phyloP scores from a whole-genome alignment of 176 grass and related monocot genomes.

The Carex myosuroides region DNA sequence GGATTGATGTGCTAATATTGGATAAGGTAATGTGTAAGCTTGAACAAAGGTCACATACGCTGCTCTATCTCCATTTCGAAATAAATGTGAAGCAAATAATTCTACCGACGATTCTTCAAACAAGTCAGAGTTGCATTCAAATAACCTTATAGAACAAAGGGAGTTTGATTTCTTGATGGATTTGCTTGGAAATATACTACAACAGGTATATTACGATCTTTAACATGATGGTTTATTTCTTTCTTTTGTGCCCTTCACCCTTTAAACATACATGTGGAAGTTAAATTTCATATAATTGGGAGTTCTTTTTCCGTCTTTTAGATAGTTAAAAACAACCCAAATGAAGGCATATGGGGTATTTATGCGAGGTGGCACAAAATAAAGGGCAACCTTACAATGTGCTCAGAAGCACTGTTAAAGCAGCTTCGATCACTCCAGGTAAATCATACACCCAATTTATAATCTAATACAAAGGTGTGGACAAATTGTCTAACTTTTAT shows the following conservation, averaged over 20 bases:
- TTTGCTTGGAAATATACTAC: slow-evolving; percentile 61
- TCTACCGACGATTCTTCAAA: slow-evolving; percentile 23
- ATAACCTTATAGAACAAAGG: slow-evolving; percentile 31
- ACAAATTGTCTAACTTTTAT: neutral
- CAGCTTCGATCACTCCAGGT: slow-evolving; percentile 95
- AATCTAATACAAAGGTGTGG: neutral
- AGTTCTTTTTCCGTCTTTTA: slow-evolving; percentile 4
- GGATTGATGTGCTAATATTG: slow-evolving; percentile 52
- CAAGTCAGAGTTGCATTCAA: slow-evolving; percentile 3
- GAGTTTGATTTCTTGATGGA: slow-evolving; percentile 57
- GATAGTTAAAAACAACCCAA: slow-evolving; percentile 45
- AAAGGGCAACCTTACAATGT: slow-evolving; percentile 71
- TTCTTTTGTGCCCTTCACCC: neutral
- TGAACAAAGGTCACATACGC: slow-evolving; percentile 31
- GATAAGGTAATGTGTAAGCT: slow-evolving; percentile 57
- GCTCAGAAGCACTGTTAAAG: slow-evolving; percentile 68
- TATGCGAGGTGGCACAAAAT: slow-evolving; percentile 78
- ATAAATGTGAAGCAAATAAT: slow-evolving; percentile 30
- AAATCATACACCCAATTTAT: slow-evolving; percentile 12
- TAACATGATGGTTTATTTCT: slow-evolving; percentile 24
- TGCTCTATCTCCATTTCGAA: slow-evolving; percentile 19
- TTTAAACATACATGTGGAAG: neutral
- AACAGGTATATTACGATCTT: slow-evolving; percentile 46
- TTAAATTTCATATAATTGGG: neutral
- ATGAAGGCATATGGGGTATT: slow-evolving; percentile 66